These are phyloP conservation scores for Acacia confusa DNA, from an alignment of 306 rosid genomes.

Conservation along the genomic window DNA sequence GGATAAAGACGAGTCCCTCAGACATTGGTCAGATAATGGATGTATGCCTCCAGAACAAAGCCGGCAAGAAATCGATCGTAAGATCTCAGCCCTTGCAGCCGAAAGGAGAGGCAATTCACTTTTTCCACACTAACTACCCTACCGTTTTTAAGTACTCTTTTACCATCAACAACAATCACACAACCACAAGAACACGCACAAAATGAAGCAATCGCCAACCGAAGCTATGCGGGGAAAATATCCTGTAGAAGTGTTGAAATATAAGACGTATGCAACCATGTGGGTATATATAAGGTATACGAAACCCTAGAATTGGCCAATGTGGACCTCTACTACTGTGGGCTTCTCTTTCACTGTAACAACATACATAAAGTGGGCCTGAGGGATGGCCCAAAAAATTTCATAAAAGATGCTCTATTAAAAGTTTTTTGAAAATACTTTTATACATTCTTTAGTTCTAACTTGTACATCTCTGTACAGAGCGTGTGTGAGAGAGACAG, in stretches of 20 bases:
- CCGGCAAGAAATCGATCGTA: conserved; percentile 63
- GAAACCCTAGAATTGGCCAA: neutral
- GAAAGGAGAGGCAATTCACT: conserved; percentile 64
- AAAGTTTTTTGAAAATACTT: neutral
- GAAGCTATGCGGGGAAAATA: neutral
- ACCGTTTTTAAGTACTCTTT: neutral
- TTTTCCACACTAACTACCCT: neutral
- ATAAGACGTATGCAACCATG: rapidly evolving
- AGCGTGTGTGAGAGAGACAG: no score
- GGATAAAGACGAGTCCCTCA: conserved; percentile 37
- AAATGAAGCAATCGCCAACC: neutral
- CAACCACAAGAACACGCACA: neutral
- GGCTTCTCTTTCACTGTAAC: neutral
- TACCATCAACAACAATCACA: neutral
- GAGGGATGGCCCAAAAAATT: neutral
- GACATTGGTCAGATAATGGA: conserved; percentile 17
- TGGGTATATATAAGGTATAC: neutral
- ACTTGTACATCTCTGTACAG: no score
- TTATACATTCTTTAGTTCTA: no score
- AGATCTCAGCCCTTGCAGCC: conserved; percentile 72
- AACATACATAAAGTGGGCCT: neutral
- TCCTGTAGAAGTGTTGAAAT: neutral
- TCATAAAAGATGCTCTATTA: neutral
- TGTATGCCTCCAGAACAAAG: conserved; percentile 82
- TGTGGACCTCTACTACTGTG: neutral